These are phyloP conservation scores for Eucalyptus cloeziana DNA, from an alignment of 345 rosid species.

Conservation along the genomic window DNA sequence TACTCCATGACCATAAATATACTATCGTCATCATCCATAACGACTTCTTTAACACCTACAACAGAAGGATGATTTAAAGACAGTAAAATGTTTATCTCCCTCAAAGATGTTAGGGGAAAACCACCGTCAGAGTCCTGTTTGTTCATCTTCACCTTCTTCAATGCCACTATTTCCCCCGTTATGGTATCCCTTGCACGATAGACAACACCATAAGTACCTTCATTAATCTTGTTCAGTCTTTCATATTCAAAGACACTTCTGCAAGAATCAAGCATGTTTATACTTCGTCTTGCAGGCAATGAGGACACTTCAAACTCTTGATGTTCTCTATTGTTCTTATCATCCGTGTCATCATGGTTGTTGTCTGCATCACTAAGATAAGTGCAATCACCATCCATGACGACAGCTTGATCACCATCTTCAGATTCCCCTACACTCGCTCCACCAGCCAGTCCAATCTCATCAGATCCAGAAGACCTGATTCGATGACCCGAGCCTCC, in stretches of 20 bases:
- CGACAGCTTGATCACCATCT: conserved; percentile 2
- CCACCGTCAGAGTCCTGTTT: conserved; percentile 39
- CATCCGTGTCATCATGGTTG: not conserved
- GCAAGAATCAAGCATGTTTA: conserved; percentile 56
- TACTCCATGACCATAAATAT: conserved; percentile 93
- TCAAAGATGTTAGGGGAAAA: conserved; percentile 68
- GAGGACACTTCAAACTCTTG: conserved; percentile 11
- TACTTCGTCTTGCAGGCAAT: conserved; percentile 6
- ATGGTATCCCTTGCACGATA: conserved; percentile 65
- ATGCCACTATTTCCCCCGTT: conserved; percentile 61
- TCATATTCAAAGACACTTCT: conserved; percentile 60
- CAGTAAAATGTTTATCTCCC: conserved; percentile 81
- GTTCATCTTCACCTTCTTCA: conserved; percentile 75
- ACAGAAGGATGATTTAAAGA: conserved; percentile 65
- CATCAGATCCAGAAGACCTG: conserved; percentile 7
- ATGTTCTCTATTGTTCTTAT: not conserved
- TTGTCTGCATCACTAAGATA: conserved; percentile 1
- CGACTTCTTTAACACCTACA: conserved; percentile 79
- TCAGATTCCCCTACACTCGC: conserved; percentile 14
- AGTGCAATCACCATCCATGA: conserved; percentile 5
- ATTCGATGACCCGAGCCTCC: conserved; percentile 12
- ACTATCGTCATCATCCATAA: conserved; percentile 44
- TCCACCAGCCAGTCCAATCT: conserved; percentile 3
- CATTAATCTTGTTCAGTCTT: conserved; percentile 63
- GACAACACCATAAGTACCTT: conserved; percentile 87